phyloP scores from a whole-genome alignment of 179 eudicot species.

The Actinidia arguta region DNA sequence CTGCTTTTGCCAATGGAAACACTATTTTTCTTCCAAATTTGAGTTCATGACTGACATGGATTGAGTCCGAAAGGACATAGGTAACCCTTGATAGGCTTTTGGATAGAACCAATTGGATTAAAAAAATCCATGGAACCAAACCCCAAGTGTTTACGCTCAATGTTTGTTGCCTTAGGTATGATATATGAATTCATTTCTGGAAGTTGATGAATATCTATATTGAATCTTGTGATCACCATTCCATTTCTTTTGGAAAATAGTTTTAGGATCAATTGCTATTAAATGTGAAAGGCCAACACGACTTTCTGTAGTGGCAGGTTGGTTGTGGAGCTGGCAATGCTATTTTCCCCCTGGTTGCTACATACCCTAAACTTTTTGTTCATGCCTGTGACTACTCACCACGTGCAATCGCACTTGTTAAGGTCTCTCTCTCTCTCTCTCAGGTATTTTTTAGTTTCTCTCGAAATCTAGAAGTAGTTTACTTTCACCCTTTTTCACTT shows the following conservation, averaged over 20 bases:
- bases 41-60: too few species aligned
- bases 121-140: not conserved
- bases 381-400: slow-evolving; percentile 91
- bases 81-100: not conserved
- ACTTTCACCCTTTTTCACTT: not conserved
- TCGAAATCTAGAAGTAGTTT: not conserved
- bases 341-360: slow-evolving; percentile 73
- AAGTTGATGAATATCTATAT: not conserved
- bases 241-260: not conserved
- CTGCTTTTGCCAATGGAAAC: not conserved
- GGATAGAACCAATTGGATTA: not conserved
- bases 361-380: slow-evolving; percentile 70
- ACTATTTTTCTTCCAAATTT: not conserved
- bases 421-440: slow-evolving; percentile 47
- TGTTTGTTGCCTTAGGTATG: not conserved
- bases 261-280: not conserved
- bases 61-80: not conserved
- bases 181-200: not conserved
- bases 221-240: not conserved
- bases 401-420: slow-evolving; percentile 72
- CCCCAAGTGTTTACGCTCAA: not conserved
- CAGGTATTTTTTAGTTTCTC: not conserved
- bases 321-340: slow-evolving; percentile 97
- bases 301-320: slow-evolving; percentile 45
- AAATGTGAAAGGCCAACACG: not conserved